Base-by-base conservation (phyloP, 768 basidiomycete genomes). In the Psilocybe tampanensis region DNA sequence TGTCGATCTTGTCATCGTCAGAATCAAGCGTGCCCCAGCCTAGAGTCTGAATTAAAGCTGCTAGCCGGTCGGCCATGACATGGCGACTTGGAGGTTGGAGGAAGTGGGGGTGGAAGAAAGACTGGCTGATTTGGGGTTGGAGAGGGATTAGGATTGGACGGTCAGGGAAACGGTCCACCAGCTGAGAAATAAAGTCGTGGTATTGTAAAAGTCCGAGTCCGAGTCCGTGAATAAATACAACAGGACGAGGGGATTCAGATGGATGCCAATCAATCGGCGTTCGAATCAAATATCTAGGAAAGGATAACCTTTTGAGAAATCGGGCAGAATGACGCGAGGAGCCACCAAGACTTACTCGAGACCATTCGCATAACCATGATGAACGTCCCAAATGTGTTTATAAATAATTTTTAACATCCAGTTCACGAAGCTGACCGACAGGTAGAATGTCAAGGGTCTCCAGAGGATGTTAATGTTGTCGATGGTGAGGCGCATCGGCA, bases 181-280 rank as follows among this genome's bases (percentile, higher is more conserved):
- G 76, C 60, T 87, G 74, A 11, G 74, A 70, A 52, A 95, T 73
- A 58, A 90, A 72, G n/a, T 74, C 60, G 41, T 81, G 74, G 67
- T 95, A 92, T 64, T 91, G 89, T 18, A 86, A 65, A 11, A 92
- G 70, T 2, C 94, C 94, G 47, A 95, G 79, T 9, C 95, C 95
- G 1, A 98, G 83, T 2, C 95, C 95, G 65, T 97, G 94, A 34
- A 94, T 70, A 67, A 95, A 93, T 15, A 97, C 80, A 34, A 95
- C 72, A 0, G 95, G 95, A 41, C 84, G 81, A 26, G 78, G 79
- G 22, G 83, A 86, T 39, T 68, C 77, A 17, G 69, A 68, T 2
- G 83, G 70, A 44, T 86, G 76, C 92, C 92, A 94, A 13, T 75
- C 69, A 8, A 72, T 64, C 2, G 95, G 94, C 33, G 87, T 74